A percentile compares a stretch with the other conserved stretches of the same genome.
These are phyloP conservation scores for Xylaria hypoxylon DNA, from an alignment of 2,329 filamentous ascomycete genomes.

Conservation along the genomic window DNA sequence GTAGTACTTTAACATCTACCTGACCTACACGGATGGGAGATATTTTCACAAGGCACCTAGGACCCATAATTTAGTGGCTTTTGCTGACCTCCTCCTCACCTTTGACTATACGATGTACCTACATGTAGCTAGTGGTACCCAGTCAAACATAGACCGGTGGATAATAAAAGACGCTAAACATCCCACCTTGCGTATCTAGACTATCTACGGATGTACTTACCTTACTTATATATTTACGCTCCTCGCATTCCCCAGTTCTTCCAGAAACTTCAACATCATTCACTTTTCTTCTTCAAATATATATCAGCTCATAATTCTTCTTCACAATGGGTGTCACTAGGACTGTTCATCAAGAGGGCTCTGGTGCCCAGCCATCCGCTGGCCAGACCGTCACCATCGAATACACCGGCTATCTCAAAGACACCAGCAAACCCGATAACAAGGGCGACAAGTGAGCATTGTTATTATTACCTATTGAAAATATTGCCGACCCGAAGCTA, in stretches of 20 bases:
- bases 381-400: slow-evolving; percentile 86
- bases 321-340: slow-evolving; percentile 79
- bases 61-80: slow-evolving; percentile 9
- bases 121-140: not conserved
- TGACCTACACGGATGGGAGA: not conserved
- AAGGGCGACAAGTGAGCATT: slow-evolving; percentile 78
- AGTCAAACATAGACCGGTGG: slow-evolving; percentile 13
- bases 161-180: slow-evolving; percentile 46
- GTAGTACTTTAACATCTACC: not conserved
- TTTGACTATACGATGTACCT: slow-evolving; percentile 18
- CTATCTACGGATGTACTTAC: too few species aligned
- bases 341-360: slow-evolving; percentile 70
- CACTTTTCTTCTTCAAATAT: slow-evolving; percentile 5
- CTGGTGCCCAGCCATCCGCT: slow-evolving; percentile 67
- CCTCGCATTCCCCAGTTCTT: slow-evolving; percentile 28
- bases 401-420: slow-evolving; percentile 90
- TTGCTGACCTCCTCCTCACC: slow-evolving; percentile 28
- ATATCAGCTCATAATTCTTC: slow-evolving; percentile 16
- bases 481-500: slow-evolving; percentile 14
- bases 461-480: not conserved
- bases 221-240: slow-evolving; percentile 16
- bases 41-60: not conserved
- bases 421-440: slow-evolving; percentile 68
- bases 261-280: slow-evolving; percentile 22
- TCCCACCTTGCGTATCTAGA: slow-evolving; percentile 37